Base-by-base conservation (phyloP, 306 rosid genomes). In the Vigna angularis region DNA sequence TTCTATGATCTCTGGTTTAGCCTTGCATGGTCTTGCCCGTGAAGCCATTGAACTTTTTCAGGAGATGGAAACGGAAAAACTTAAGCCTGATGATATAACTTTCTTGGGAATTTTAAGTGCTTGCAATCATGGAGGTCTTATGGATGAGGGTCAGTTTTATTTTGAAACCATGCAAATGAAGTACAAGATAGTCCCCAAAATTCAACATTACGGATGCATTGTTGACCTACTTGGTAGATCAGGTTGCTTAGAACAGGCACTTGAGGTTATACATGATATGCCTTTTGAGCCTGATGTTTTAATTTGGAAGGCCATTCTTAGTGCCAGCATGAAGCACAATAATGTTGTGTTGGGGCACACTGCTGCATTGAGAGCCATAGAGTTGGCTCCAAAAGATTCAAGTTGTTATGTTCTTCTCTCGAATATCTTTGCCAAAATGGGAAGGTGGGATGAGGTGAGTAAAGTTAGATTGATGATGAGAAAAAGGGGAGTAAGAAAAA, bases 321-420 rank as follows among this genome's bases (percentile, higher is more conserved):
- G 80, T 49, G 89, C 83, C 75, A 72, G 94, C 76, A 4, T 73
- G 71, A 86, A 79, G 76, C 88, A 85, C 61, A 79, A 77, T 67
- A 74, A 79, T 52, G 20, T 79, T 26, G 75, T 5, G 53, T 56
- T 77, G 32, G 87, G 85, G 51, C 78, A 79, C 62, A 70, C 7
- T 5, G 88, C 89, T 56, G 88, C 88, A 56, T 57, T 79, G 34
- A 56, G 57, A 65, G 89, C 83, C 20, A 81, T 90, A 24, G 83
- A 74, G 28, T 67, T 86, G 74, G 82, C 87, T 57, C 90, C 88
- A 18, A 67, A 88, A 36, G 87, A 88, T 72, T 86, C 87, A 48
- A 85, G 94, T 53, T 82, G 88, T 67, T 88, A 88, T 66, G 80
- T 88, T 84, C 86, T 86, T 28, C 86, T 83, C 79, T 88, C 92